Base-by-base conservation (phyloP, 176 grass and related monocot species). In the Phoenix dactylifera region DNA sequence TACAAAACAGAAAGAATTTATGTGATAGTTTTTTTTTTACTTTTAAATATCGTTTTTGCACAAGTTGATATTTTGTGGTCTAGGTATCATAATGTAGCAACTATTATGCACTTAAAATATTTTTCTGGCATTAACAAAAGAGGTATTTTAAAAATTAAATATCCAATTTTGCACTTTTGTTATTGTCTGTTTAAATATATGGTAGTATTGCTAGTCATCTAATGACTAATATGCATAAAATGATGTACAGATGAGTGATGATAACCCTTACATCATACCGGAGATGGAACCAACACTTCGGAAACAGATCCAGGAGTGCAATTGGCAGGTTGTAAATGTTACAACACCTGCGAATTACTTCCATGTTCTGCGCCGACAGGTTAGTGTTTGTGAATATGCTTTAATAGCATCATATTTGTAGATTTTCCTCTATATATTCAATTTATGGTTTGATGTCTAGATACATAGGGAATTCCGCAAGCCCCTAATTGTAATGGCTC, bases 321-420 rank as follows among this genome's bases (percentile, higher is more conserved):
- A 96, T 69, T 96, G 91, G 91, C 91, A 96, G 55, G 86, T 96
- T 44, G 91, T 90, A 22, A 96, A 96, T 61, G 91, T 96, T 53
- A 96, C 91, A 65, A 96, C 91, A 51, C 91, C 91, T 65, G 91
- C 91, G 65, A 96, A 96, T 70, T 96, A 96, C 73, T 96, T 96
- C 77, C 91, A 96, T 58, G 68, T 96, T 55, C 26, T 96, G 51
- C 79, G 86, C 16, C 83, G 86, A 6, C 91, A 96, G 91, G 91
- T 95, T 52, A 49, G 77, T 59, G 44, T 71, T 14, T 77, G 52
- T 72, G 26, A 16, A 20, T 16, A 67, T 48, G 28, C 18, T 52
- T 1, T 72, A 18, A 30, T 52, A 6, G 49, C 48, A 55, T 23
- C 10, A 15, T 12, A 18, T 16, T 57, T 24, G 14, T 7, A 63